Conservation (phyloP, 2,329 filamentous ascomycete genomes). For the Nigrospora oryzae region DNA sequence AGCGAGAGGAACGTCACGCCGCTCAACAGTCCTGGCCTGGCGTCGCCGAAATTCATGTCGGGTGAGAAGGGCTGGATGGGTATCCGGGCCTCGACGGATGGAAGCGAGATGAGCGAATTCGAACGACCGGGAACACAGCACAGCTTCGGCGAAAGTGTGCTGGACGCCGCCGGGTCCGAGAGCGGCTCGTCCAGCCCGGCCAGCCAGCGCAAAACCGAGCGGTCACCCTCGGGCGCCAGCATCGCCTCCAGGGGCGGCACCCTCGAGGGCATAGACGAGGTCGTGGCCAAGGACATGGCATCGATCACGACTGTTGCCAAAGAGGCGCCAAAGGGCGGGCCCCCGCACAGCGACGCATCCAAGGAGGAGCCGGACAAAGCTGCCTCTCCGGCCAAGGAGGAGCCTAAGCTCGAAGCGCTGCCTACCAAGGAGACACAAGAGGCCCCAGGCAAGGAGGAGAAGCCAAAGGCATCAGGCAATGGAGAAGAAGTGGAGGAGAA, state of each 20-base stretch:
- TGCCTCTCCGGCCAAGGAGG: not conserved
- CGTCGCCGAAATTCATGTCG: slow-evolving; percentile 27
- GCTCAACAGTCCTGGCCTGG: slow-evolving; percentile 21
- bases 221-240: not conserved
- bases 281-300: slow-evolving; percentile 1
- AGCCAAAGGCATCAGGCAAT: not conserved
- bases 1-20: slow-evolving; percentile 23
- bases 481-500: not conserved
- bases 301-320: not conserved
- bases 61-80: slow-evolving; percentile 20
- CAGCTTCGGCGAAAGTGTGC: slow-evolving; percentile 36
- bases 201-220: slow-evolving; percentile 12
- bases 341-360: too few species aligned
- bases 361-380: not conserved
- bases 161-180: slow-evolving; percentile 25
- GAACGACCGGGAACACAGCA: slow-evolving; percentile 26
- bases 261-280: slow-evolving; percentile 2
- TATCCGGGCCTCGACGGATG: slow-evolving; percentile 7
- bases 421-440: too few species aligned
- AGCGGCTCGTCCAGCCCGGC: slow-evolving; percentile 12
- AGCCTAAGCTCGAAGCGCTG: too few species aligned
- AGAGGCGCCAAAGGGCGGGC: not conserved
- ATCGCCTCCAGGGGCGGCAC: slow-evolving; percentile 5
- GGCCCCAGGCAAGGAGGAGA: not conserved
- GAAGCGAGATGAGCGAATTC: slow-evolving; percentile 14